Conservation (phyloP, 176 grass and related monocot species). For the Paspalum vaginatum region DNA sequence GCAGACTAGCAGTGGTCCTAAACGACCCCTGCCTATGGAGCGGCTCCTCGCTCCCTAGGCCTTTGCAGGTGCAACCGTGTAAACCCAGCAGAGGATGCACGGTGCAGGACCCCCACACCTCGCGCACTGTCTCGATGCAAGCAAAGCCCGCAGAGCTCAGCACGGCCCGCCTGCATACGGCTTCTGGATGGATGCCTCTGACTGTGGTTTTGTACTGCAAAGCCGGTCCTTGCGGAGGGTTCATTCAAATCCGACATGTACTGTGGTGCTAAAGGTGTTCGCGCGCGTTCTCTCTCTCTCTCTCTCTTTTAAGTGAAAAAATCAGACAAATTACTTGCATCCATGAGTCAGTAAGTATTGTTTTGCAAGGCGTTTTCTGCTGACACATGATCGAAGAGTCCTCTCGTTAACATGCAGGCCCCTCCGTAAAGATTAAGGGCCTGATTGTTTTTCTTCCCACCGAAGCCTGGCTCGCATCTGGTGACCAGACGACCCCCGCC, state of each 20-base stretch:
- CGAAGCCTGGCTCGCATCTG: no score
- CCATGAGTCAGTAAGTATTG: no score
- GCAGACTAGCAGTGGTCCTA: slow-evolving; percentile 35
- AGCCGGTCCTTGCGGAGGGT: slow-evolving; percentile 14
- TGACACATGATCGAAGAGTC: no score
- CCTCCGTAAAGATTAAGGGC: no score
- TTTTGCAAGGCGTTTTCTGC: no score
- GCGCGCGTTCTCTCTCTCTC: no score
- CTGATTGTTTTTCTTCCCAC: no score
- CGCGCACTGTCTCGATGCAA: slow-evolving; percentile 40
- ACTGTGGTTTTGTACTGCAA: neutral
- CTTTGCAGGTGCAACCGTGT: slow-evolving; percentile 22
- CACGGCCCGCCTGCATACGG: slow-evolving; percentile 38
- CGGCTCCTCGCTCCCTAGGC: slow-evolving; percentile 9
- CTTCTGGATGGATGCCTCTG: slow-evolving; percentile 24
- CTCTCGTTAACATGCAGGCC: no score
- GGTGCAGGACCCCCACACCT: slow-evolving; percentile 20
- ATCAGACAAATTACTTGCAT: no score
- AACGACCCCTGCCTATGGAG: neutral
- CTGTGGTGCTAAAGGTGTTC: neutral
- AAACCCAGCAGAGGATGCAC: slow-evolving; percentile 29
- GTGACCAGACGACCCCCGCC: no score
- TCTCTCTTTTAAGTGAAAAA: no score
- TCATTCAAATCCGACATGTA: slow-evolving; percentile 30
- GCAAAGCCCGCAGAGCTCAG: slow-evolving; percentile 7